Percentiles rank a stretch among this genome's conserved stretches.
phyloP scores from a whole-genome alignment of 257 asterid genomes.

The Solanum piurae region DNA sequence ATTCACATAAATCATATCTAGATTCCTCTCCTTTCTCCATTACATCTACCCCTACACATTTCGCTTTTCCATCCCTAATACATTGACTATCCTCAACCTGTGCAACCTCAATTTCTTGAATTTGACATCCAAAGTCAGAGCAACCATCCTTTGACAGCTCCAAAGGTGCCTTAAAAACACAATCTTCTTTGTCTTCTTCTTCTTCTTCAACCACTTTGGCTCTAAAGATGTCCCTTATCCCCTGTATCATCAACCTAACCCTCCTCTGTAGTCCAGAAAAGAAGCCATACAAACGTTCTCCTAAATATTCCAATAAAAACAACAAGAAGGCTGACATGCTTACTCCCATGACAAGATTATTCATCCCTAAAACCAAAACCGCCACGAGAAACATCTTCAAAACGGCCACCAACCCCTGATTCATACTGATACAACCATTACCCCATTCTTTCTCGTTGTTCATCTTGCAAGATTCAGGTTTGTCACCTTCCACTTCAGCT shows the following conservation, averaged over 20 bases:
- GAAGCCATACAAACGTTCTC: conserved; percentile 6
- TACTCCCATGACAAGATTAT: conserved; percentile 49
- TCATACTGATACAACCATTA: conserved; percentile 11
- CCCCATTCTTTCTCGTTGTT: neutral
- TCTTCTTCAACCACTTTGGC: neutral
- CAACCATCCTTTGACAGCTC: neutral
- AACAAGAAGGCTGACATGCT: conserved; percentile 61
- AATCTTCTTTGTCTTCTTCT: neutral
- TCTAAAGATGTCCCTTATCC: neutral
- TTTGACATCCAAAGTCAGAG: neutral
- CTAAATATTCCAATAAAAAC: conserved; percentile 41
- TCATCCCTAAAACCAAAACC: conserved; percentile 44
- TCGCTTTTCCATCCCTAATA: conserved; percentile 3
- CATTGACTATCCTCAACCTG: conserved; percentile 17
- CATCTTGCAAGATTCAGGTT: neutral
- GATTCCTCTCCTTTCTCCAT: conserved; percentile 21
- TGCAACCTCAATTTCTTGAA: conserved; percentile 13
- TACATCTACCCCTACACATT: conserved; percentile 5
- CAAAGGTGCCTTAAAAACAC: neutral
- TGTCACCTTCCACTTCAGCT: neutral
- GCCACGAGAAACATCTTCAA: conserved; percentile 38
- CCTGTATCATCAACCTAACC: neutral
- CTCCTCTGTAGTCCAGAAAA: conserved; percentile 5
- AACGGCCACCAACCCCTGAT: conserved; percentile 25
- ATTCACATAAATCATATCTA: conserved; percentile 2